phyloP scores from a whole-genome alignment of 2,329 filamentous ascomycete species.

The Hymenoscyphus scutula region DNA sequence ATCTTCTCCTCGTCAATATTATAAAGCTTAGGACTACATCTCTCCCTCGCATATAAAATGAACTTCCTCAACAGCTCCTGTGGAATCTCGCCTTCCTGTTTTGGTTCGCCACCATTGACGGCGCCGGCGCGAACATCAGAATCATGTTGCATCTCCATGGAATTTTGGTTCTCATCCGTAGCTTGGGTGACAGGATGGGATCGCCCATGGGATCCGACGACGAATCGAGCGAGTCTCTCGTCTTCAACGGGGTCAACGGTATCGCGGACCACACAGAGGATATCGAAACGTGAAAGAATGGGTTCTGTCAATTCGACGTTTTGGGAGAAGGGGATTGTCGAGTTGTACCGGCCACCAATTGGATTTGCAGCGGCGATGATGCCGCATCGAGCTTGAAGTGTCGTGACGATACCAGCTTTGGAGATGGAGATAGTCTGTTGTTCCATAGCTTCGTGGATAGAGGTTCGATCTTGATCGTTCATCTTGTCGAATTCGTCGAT shows the following conservation, averaged over 20 bases:
- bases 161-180: slow-evolving; percentile 45
- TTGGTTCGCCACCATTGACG: slow-evolving; percentile 44
- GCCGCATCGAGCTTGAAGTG: slow-evolving; percentile 89
- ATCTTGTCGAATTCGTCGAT: slow-evolving; percentile 99
- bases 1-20: slow-evolving; percentile 98
- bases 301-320: slow-evolving; percentile 97
- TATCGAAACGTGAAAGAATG: slow-evolving; percentile 96
- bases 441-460: slow-evolving; percentile 99
- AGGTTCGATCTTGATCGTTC: slow-evolving; percentile 98
- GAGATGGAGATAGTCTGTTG: slow-evolving; percentile 99
- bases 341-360: slow-evolving; percentile 94
- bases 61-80: slow-evolving; percentile 94
- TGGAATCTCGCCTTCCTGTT: slow-evolving; percentile 70
- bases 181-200: slow-evolving; percentile 68
- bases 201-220: slow-evolving; percentile 88
- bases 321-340: slow-evolving; percentile 89
- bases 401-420: slow-evolving; percentile 97
- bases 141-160: slow-evolving; percentile 64
- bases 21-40: slow-evolving; percentile 87
- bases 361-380: slow-evolving; percentile 97
- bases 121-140: slow-evolving; percentile 43
- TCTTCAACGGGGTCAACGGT: slow-evolving; percentile 91
- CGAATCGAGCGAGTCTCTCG: slow-evolving; percentile 89
- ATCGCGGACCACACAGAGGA: slow-evolving; percentile 92
- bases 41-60: slow-evolving; percentile 90